Conservation (phyloP, 208 protist species). For the Leishmania major region DNA sequence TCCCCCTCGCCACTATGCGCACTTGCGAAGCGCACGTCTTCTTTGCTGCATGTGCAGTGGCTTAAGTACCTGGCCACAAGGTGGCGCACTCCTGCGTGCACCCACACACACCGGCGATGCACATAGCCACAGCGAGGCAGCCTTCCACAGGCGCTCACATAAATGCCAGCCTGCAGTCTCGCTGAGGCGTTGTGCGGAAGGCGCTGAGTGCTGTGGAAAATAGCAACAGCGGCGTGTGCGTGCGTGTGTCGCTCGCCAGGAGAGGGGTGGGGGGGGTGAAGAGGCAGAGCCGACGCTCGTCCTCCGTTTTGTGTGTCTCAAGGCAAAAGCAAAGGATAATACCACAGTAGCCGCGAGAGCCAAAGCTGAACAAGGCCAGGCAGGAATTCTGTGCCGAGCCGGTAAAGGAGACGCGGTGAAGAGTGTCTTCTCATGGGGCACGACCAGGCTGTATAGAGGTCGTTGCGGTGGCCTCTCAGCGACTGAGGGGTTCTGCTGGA, state of each 20-base stretch:
- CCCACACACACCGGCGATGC: background rate
- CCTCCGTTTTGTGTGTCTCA: background rate
- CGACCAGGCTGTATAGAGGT: background rate
- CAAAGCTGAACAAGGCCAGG: background rate
- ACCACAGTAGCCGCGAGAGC: background rate
- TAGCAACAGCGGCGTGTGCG: background rate
- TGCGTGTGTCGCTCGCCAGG: background rate
- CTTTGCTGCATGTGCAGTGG: background rate
- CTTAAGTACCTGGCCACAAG: background rate
- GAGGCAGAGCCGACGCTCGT: background rate
- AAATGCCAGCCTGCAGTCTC: background rate
- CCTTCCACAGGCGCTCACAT: background rate
- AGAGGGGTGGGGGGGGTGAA: background rate
- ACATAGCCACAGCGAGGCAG: background rate
- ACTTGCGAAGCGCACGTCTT: background rate
- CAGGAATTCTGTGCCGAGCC: background rate
- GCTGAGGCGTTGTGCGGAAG: background rate
- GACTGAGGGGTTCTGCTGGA: background rate
- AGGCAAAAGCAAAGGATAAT: background rate
- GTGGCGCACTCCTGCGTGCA: background rate
- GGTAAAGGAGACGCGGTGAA: background rate
- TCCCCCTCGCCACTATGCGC: background rate
- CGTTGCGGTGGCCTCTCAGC: background rate
- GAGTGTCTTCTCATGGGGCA: background rate
- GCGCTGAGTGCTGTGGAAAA: background rate